A percentile compares a stretch with the other conserved stretches of the same genome.
Conservation (phyloP, 345 rosid genomes). For the Garcia nutans region DNA sequence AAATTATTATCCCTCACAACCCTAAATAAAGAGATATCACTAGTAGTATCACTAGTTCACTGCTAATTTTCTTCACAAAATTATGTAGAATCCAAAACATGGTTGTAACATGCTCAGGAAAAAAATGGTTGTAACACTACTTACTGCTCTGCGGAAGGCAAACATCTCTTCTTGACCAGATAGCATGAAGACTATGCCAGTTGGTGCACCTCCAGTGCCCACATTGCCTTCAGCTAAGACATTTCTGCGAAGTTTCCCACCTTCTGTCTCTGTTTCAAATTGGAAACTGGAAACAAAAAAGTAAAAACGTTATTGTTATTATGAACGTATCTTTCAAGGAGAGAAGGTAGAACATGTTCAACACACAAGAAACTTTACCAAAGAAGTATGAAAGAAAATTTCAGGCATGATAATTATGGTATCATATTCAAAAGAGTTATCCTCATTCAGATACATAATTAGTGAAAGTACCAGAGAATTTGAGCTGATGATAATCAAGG, state of each 20-base stretch:
- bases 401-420: too few species aligned
- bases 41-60: background rate
- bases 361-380: background rate
- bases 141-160: conserved; percentile 90
- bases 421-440: too few species aligned
- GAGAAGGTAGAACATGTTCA: too few species aligned
- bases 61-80: background rate
- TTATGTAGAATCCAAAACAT: background rate
- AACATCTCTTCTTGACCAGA: conserved; percentile 92
- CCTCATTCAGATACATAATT: too few species aligned
- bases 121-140: conserved; percentile 25
- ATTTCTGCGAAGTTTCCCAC: conserved; percentile 65
- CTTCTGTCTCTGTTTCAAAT: conserved; percentile 88
- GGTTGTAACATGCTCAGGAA: background rate
- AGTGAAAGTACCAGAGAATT: background rate
- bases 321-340: background rate
- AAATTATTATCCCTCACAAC: background rate
- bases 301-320: conserved; percentile 8
- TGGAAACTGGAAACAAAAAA: conserved; percentile 59
- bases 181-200: conserved; percentile 68
- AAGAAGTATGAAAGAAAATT: too few species aligned
- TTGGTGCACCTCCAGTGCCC: conserved; percentile 63
- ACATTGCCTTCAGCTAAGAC: conserved; percentile 74
- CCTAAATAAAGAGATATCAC: background rate
- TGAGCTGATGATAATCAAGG: too few species aligned